Conservation (phyloP, 2,329 filamentous ascomycete species). For the Phyllachora maydis region DNA sequence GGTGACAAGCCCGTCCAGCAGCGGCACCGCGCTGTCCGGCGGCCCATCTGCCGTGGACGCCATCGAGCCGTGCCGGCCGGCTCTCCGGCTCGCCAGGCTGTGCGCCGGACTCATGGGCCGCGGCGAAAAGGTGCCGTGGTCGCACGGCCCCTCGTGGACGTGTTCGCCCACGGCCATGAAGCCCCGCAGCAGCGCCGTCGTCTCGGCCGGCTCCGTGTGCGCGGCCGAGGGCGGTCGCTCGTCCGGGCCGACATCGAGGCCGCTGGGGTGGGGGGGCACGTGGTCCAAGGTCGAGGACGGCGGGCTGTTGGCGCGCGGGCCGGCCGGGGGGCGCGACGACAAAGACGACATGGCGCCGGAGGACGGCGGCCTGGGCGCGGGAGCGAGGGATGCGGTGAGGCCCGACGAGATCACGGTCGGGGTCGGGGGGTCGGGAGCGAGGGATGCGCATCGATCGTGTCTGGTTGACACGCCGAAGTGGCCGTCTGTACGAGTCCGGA, state of each 20-base stretch:
- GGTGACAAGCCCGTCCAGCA: conserved; percentile 17
- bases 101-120: conserved; percentile 29
- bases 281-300: conserved; percentile 10
- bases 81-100: conserved; percentile 10
- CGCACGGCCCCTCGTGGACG: conserved; percentile 29
- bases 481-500: no score
- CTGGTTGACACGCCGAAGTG: no score
- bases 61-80: conserved; percentile 5
- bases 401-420: no score
- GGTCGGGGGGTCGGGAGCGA: no score
- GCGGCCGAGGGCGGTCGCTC: conserved; percentile 3
- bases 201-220: conserved; percentile 21
- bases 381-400: no score
- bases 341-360: no score
- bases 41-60: conserved; percentile 10
- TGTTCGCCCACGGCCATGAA: conserved; percentile 14
- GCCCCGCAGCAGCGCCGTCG: conserved; percentile 24
- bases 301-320: conserved; percentile 1
- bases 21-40: conserved; percentile 10
- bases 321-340: no score
- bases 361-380: no score
- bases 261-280: conserved; percentile 20
- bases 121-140: conserved; percentile 62
- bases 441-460: no score
- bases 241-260: conserved; percentile 8